Base-by-base conservation (phyloP, 2,329 filamentous ascomycete genomes). In the Fusarium sp. region DNA sequence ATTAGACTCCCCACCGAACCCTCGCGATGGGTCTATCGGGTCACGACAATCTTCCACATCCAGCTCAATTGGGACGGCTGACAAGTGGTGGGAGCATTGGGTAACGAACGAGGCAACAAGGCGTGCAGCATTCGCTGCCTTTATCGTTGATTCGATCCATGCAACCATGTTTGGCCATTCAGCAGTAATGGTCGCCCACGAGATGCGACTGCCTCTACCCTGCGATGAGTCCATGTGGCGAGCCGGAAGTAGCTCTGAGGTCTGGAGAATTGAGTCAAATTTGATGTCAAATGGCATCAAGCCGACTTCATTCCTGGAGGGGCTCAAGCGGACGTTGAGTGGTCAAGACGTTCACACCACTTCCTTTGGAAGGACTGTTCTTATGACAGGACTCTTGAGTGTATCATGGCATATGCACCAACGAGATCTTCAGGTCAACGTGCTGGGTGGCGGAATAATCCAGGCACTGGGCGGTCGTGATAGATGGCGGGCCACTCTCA, bases 381-480 rank as follows among this genome's bases (percentile, higher is more conserved):
- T 99, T 47, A 98, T 98, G 93, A 90, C 94, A 1, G 95, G 95
- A 0, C 79, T 99, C 25, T 80, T 98, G 21, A 97, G 92, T 66
- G 92, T 98, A 27, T 95, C 91, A 71, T 98, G 93, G 92, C 94
- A 98, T 74, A 94, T 98, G 90, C 95, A 96, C 72, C 93, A 98
- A 74, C 86, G 94, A 71, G 95, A 98, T 73, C 84, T 97, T 13
- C 94, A 97, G 77, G 90, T 97, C 55, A 94, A 89, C 72, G 93
- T 93, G 1, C 82, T 98, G 0, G 93, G 86, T 6, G 79, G 79
- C 1, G 81, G 90, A 11, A 91, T 93, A 10, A 86, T 87, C 0
- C 87, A 89, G 67, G 88, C 92, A 1, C 83, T 97, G 1, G 94
- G 94, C 4, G 93, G 90, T 4, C 88, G 93, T 17, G 93, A 96